Evolutionary conservation across 2,329 filamentous ascomycete genomes (phyloP).

Genomic region (Pseudogymnoascus sp.): DNA sequence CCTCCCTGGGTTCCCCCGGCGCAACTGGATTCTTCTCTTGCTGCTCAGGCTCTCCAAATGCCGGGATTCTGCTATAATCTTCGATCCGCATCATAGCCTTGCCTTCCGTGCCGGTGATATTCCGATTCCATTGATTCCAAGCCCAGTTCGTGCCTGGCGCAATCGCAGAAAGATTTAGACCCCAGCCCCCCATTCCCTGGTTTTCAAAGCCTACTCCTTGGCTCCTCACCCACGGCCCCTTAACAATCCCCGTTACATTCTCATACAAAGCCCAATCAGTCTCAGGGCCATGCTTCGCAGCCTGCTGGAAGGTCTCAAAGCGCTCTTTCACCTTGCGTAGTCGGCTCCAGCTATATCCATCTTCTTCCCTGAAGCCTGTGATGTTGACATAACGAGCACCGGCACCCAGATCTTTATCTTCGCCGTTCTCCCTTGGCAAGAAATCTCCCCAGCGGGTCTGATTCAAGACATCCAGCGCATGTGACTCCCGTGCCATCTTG

Average conservation of each 20-base stretch:
- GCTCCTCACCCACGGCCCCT: conserved; percentile 26
- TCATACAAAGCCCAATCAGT: conserved; percentile 24
- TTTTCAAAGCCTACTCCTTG: conserved; percentile 6
- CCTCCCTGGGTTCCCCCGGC: conserved; percentile 44
- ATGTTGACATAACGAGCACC: conserved; percentile 54
- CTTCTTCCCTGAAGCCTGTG: conserved; percentile 66
- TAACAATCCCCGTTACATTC: conserved; percentile 30
- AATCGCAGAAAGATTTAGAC: conserved; percentile 59
- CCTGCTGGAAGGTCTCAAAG: conserved; percentile 46
- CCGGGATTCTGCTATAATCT: conserved; percentile 30
- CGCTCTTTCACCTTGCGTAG: conserved; percentile 58
- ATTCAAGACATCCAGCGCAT: conserved; percentile 48
- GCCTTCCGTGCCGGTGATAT: conserved; percentile 68
- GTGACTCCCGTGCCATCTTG: conserved; percentile 45
- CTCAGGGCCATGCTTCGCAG: not conserved
- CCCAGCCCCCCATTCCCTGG: conserved; percentile 25
- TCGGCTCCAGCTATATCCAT: conserved; percentile 73
- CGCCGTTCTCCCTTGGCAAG: conserved; percentile 33
- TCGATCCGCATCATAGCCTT: conserved; percentile 63
- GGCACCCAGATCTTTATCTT: conserved; percentile 16
- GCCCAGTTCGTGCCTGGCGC: conserved; percentile 61
- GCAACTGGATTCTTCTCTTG: not conserved
- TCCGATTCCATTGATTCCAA: conserved; percentile 61
- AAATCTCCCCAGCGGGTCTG: conserved; percentile 55
- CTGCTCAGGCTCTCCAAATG: conserved; percentile 26